Conservation (phyloP, 73 alveolate genomes). For the Effrenium voratum region DNA sequence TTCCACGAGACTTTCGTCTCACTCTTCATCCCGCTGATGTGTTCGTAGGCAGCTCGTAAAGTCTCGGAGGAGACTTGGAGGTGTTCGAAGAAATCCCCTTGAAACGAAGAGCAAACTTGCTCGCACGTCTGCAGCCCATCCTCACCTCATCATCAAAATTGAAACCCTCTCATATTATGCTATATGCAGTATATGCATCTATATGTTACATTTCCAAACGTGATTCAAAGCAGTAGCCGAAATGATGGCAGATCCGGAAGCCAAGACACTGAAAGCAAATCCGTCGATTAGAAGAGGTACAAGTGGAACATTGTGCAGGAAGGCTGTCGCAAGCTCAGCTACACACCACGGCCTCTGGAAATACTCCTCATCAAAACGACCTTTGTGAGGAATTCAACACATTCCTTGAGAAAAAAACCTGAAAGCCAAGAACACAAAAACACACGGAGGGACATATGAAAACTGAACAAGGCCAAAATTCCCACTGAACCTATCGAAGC, state of each 20-base stretch:
- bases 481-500: background rate
- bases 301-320: background rate
- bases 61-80: background rate
- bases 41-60: background rate
- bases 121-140: background rate
- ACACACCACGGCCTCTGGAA: constrained; percentile 1
- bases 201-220: background rate
- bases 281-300: background rate
- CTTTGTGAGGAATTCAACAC: background rate
- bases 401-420: background rate
- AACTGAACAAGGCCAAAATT: background rate
- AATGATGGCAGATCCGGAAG: too few relatives aligned
- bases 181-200: background rate
- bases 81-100: background rate
- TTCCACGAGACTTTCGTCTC: background rate
- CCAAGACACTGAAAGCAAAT: background rate
- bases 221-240: background rate
- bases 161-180: background rate
- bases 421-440: background rate
- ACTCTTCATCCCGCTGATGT: background rate
- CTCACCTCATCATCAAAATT: background rate
- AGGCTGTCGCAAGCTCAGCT: background rate
- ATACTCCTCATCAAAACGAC: background rate
- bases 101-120: background rate
- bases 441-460: background rate